Evolutionary conservation across 352 stramenopile genomes (phyloP), one percentile per base, ranked within the genome.

Genomic region (Phytophthora pini): DNA sequence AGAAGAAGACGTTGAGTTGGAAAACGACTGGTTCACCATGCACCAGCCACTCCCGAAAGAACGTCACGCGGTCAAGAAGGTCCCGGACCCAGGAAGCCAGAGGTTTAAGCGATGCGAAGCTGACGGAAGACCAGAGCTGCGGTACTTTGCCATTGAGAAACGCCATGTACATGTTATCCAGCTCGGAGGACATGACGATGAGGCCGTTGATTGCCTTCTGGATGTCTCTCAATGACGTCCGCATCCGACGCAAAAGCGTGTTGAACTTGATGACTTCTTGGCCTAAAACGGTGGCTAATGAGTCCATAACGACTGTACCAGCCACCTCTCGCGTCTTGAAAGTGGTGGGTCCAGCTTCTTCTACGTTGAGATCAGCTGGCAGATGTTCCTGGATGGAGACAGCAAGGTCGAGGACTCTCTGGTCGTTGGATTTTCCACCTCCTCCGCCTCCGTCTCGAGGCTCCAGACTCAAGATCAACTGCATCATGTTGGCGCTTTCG

Each of bases 241-340:
- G 76, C 89, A 98, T 97, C 27, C 84, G 82, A 32, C 80, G 70
- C 4, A 98, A 71, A 11, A 98, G 69, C 27, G 85, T 81, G 70
- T 98, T 98, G 68, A 98, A 98, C 61, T 98, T 98, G 65, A 97
- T 91, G 64, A 98, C 90, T 56, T 98, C 94, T 62, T 98, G 94
- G 11, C 80, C 78, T 11, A 98, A 77, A 32, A 98, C 94, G 0
- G 95, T 98, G 34, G 94, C 92, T 6, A 98, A 76, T 11, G 94
- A 98, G 56, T 94, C 89, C 77, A 98, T 95, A 32, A 98, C 82
- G 20, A 92, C 79, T 5, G 89, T 97, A 13, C 78, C 82, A 8
- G 88, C 82, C 6, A 93, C 84, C 2, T 76, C 70, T 2, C 88
- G 87, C 3, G 93, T 91, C 56, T 98, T 96, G 72, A 98, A 98